These are phyloP conservation scores for Paraphoma chrysanthemicola DNA, from an alignment of 2,329 filamentous ascomycete genomes.

Conservation along the genomic window DNA sequence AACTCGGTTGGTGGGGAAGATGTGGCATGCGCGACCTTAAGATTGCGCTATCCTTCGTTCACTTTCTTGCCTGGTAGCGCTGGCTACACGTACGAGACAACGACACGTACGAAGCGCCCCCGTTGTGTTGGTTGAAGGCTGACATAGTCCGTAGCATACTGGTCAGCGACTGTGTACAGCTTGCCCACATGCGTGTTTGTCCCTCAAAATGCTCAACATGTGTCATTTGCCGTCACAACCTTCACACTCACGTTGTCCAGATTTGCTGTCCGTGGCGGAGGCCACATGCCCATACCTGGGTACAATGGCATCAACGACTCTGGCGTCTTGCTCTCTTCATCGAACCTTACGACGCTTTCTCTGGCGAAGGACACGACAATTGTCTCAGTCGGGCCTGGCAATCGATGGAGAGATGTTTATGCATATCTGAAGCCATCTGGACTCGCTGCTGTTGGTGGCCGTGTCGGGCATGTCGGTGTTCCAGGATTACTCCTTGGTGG, in stretches of 20 bases:
- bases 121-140: background rate
- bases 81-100: slow-evolving; percentile 1
- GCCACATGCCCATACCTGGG: slow-evolving; percentile 30
- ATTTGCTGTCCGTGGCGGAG: slow-evolving; percentile 31
- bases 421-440: slow-evolving; percentile 24
- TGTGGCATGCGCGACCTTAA: background rate
- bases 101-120: background rate
- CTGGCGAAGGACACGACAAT: slow-evolving; percentile 29
- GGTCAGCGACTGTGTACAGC: slow-evolving; percentile 15
- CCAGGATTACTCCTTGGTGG: slow-evolving; percentile 37
- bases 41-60: background rate
- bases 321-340: slow-evolving; percentile 22
- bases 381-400: slow-evolving; percentile 36
- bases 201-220: slow-evolving; percentile 21
- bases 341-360: slow-evolving; percentile 26
- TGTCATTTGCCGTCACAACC: slow-evolving; percentile 21
- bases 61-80: background rate
- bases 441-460: slow-evolving; percentile 35
- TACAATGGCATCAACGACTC: slow-evolving; percentile 20
- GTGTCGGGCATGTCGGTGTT: slow-evolving; percentile 39
- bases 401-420: slow-evolving; percentile 40
- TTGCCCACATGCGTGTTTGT: slow-evolving; percentile 28
- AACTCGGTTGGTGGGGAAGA: background rate
- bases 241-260: slow-evolving; percentile 15
- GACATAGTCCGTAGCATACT: background rate